phyloP scores from a whole-genome alignment of 202 grass and related monocot species.

The Schoenoplectus tabernaemontani region DNA sequence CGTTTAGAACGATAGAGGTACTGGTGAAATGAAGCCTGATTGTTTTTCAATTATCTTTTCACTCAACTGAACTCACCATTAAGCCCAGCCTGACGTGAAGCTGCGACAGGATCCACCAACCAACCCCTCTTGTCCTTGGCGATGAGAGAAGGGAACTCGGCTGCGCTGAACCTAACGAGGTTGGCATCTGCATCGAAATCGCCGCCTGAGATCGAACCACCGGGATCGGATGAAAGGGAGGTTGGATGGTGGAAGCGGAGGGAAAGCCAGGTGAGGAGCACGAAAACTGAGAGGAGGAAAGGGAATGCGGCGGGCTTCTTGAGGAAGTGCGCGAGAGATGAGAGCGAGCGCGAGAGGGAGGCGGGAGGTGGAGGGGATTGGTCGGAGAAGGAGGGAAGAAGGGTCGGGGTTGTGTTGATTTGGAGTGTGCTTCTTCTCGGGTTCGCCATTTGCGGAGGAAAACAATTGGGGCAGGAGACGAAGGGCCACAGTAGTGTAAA shows the following conservation, averaged over 20 bases:
- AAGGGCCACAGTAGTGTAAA: no score
- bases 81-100: constrained; percentile 49
- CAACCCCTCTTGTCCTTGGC: constrained; percentile 68
- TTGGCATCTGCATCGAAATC: constrained; percentile 51
- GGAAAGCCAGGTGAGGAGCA: constrained; percentile 89
- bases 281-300: constrained; percentile 67
- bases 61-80: constrained; percentile 28
- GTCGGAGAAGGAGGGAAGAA: constrained; percentile 24
- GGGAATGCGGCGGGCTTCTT: constrained; percentile 77
- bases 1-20: no score
- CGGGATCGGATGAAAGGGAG: background rate
- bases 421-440: constrained; percentile 51
- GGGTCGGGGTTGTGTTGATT: constrained; percentile 41
- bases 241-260: constrained; percentile 70
- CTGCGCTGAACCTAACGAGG: constrained; percentile 60
- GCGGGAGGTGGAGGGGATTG: background rate
- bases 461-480: no score
- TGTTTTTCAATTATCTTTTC: background rate
- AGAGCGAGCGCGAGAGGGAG: constrained; percentile 21
- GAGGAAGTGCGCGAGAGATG: constrained; percentile 57
- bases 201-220: constrained; percentile 11
- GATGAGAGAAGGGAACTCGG: constrained; percentile 56
- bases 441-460: no score
- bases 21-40: no score
- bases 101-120: constrained; percentile 67